phyloP scores from a whole-genome alignment of 1,139 yeast species.

The Candida tetrigidarum region DNA sequence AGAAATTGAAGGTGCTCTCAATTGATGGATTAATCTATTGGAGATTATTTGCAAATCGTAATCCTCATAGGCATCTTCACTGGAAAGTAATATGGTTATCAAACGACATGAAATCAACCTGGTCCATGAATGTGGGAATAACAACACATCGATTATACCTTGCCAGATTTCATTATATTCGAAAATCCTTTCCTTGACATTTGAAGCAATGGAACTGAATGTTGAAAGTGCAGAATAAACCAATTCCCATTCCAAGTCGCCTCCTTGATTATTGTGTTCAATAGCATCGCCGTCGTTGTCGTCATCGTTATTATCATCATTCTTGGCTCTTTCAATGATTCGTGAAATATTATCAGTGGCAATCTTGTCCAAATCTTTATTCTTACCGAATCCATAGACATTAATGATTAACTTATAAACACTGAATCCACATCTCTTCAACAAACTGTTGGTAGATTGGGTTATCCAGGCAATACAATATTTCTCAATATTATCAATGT shows the following conservation, averaged over 20 bases:
- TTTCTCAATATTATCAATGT: constrained; percentile 53
- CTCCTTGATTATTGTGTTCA: too few species aligned
- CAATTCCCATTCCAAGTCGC: constrained; percentile 69
- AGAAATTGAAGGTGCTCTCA: constrained; percentile 76
- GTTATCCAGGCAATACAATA: constrained; percentile 72
- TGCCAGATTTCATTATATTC: constrained; percentile 52
- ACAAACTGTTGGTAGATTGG: constrained; percentile 53
- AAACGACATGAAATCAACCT: constrained; percentile 72
- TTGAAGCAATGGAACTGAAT: constrained; percentile 45
- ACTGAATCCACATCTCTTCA: constrained; percentile 78
- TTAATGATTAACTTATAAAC: constrained; percentile 67
- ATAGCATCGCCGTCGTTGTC: too few species aligned
- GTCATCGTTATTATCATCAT: constrained; percentile 30
- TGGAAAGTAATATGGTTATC: constrained; percentile 53
- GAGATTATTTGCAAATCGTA: constrained; percentile 66
- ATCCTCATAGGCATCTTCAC: constrained; percentile 37
- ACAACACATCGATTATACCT: constrained; percentile 54
- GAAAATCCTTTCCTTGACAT: constrained; percentile 35
- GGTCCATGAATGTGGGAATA: constrained; percentile 94
- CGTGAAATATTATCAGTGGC: constrained; percentile 41
- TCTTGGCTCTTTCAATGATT: constrained; percentile 38
- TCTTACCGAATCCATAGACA: constrained; percentile 50
- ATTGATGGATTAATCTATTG: constrained; percentile 71
- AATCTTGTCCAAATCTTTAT: constrained; percentile 40
- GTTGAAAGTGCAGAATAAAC: constrained; percentile 69